Conservation (phyloP, 495 filamentous ascomycete genomes). For the Aspergillus ellipticus region DNA sequence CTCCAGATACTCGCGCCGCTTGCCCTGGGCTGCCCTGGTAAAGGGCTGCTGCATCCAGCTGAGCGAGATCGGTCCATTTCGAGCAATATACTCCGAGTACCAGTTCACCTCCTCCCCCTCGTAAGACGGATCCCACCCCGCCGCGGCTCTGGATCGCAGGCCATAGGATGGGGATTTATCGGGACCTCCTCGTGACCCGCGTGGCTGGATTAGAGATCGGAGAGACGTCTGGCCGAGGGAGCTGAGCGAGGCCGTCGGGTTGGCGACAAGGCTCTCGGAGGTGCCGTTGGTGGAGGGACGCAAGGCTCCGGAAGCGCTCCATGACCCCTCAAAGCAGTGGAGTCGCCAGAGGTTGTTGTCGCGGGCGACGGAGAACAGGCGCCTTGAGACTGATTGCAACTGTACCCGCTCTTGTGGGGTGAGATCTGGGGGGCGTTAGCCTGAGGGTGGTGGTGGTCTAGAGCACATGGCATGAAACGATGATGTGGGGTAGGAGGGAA, state of each 20-base stretch:
- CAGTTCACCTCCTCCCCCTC: constrained; percentile 62
- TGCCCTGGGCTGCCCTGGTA: constrained; percentile 23
- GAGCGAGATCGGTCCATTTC: constrained; percentile 67
- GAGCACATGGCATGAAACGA: neutral
- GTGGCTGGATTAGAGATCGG: constrained; percentile 37
- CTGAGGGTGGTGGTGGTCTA: neutral
- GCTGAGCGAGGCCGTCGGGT: constrained; percentile 29
- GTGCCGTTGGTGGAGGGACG: constrained; percentile 22
- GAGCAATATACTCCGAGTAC: constrained; percentile 85
- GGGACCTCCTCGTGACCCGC: constrained; percentile 13
- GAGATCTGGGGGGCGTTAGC: constrained; percentile 50
- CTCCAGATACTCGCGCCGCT: constrained; percentile 46
- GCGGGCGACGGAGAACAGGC: constrained; percentile 63
- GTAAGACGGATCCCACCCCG: constrained; percentile 79
- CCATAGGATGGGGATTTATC: constrained; percentile 23
- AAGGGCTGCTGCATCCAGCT: constrained; percentile 70
- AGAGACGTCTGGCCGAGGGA: constrained; percentile 33
- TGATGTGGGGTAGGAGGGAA: constrained; percentile 24
- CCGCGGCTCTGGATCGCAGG: constrained; percentile 52
- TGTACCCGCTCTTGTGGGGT: constrained; percentile 62
- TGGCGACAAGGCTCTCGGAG: constrained; percentile 26
- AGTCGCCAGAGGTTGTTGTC: constrained; percentile 75
- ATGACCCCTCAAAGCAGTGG: constrained; percentile 69
- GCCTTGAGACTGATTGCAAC: constrained; percentile 67
- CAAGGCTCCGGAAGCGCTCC: constrained; percentile 39